Conservation (phyloP, 805 yeast genomes). For the Kodamaea kaohsiungensis region DNA sequence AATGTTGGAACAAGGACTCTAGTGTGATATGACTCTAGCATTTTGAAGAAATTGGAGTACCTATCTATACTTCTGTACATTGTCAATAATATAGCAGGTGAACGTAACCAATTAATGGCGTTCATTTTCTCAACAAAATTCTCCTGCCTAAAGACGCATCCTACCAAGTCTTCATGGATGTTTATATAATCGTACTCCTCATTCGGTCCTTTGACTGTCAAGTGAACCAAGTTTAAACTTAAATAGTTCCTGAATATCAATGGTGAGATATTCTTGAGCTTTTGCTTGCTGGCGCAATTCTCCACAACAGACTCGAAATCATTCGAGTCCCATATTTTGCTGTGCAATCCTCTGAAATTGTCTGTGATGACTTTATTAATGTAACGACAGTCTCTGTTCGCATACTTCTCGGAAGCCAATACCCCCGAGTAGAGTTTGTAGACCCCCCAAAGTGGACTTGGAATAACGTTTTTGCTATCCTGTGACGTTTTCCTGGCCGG, state of each 20-base stretch:
- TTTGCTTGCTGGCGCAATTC: not conserved
- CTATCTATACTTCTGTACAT: constrained; percentile 19
- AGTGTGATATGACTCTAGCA: not conserved
- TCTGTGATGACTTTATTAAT: not conserved
- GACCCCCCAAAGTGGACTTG: constrained; percentile 9
- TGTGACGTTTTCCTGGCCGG: not conserved
- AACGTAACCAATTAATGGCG: constrained; percentile 16
- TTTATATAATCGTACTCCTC: not conserved
- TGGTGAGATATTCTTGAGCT: not conserved
- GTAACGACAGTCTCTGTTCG: not conserved
- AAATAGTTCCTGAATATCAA: constrained; percentile 11
- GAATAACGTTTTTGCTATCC: not conserved
- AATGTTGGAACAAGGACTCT: constrained; percentile 23
- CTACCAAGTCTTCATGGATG: constrained; percentile 25
- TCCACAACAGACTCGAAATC: not conserved
- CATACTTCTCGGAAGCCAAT: not conserved
- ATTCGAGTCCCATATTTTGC: not conserved
- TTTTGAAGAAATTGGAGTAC: constrained; percentile 18
- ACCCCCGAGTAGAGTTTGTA: constrained; percentile 6
- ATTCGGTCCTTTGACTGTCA: constrained; percentile 5
- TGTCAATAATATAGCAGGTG: not conserved
- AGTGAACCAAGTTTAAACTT: constrained; percentile 15
- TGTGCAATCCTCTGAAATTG: not conserved
- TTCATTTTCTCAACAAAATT: constrained; percentile 22
- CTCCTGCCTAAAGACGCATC: constrained; percentile 23